These are phyloP conservation scores for Debaryomyces sp. DNA, from an alignment of 1,139 yeast genomes.

Conservation along the genomic window DNA sequence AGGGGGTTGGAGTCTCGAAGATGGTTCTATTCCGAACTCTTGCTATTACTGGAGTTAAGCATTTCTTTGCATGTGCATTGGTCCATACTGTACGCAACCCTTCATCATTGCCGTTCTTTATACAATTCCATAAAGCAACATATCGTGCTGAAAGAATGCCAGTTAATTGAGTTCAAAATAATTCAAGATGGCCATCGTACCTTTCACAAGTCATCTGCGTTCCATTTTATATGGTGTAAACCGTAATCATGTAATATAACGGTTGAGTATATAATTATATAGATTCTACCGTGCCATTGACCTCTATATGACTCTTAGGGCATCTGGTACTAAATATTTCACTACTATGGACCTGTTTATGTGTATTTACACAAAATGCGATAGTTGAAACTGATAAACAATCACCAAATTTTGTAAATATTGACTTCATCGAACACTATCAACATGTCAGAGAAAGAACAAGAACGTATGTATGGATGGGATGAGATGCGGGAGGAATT, in stretches of 20 bases:
- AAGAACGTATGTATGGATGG: slow-evolving; percentile 8
- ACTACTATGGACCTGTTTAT: background rate
- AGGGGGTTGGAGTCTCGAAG: background rate
- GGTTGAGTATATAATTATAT: background rate
- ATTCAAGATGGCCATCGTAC: background rate
- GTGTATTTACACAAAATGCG: slow-evolving; percentile 7
- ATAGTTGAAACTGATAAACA: slow-evolving; percentile 1
- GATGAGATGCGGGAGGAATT: background rate
- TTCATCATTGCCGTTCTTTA: background rate
- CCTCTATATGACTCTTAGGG: background rate
- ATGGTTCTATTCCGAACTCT: background rate
- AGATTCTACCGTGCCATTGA: background rate
- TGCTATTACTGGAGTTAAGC: background rate
- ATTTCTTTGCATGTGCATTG: background rate
- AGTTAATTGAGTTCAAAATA: background rate
- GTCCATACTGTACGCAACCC: background rate
- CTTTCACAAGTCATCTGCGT: background rate
- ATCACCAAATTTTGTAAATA: slow-evolving; percentile 1
- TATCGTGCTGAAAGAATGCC: background rate
- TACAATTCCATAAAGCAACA: background rate
- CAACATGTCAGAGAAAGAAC: slow-evolving; percentile 7
- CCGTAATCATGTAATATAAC: background rate
- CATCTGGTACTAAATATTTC: background rate
- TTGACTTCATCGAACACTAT: background rate
- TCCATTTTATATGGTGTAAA: background rate